A percentile compares a stretch with the other conserved stretches of the same genome.
phyloP scores from a whole-genome alignment of 2,329 filamentous ascomycete genomes.

The Fusarium sp. region DNA sequence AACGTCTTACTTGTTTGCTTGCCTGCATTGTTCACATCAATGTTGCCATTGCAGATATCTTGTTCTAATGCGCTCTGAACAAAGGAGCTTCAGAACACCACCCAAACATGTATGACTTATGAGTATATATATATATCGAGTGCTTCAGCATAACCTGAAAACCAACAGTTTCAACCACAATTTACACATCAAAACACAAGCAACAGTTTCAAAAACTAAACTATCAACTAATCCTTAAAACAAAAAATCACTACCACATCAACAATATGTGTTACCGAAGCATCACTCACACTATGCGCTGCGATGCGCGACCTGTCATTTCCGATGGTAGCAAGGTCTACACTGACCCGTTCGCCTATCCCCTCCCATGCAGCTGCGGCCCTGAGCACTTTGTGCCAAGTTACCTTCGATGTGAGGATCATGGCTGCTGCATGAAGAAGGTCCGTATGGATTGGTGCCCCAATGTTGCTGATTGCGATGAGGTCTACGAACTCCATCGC shows the following conservation, averaged over 20 bases:
- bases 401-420: conserved; percentile 34
- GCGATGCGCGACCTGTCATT: conserved; percentile 44
- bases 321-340: conserved; percentile 34
- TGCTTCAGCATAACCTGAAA: not conserved
- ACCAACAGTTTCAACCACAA: not conserved
- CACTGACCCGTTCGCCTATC: conserved; percentile 37
- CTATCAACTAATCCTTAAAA: not conserved
- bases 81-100: not conserved
- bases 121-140: not conserved
- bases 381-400: not conserved
- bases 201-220: not conserved
- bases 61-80: not conserved
- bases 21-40: not conserved
- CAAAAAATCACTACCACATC: not conserved
- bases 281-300: conserved; percentile 41
- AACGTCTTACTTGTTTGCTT: not conserved
- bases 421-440: conserved; percentile 42
- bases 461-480: conserved; percentile 4
- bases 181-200: not conserved
- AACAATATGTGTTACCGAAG: conserved; percentile 39
- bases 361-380: conserved; percentile 34
- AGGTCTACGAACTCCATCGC: conserved; percentile 17
- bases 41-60: not conserved
- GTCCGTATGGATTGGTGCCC: conserved; percentile 29
- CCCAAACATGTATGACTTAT: not conserved